Evolutionary conservation across 106 monocot species (phyloP), one percentile per base, ranked within the genome.

Genomic region (Cymbidium sinense): DNA sequence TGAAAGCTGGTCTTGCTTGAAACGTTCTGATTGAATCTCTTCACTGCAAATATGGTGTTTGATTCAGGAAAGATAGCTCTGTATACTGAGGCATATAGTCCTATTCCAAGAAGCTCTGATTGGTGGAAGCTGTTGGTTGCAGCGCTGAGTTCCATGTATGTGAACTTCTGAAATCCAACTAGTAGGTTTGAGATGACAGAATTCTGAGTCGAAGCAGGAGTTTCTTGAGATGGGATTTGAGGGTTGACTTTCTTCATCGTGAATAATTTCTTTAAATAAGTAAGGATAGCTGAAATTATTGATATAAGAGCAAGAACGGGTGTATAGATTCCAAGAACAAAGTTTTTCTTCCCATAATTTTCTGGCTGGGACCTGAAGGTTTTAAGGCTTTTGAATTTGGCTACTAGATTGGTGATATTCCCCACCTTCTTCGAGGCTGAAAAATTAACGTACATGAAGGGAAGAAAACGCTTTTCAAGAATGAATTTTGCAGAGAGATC

Each of bases 71-170:
- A 44, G 2, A 75, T 33, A 0, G 86, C 93, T 76, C 82, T 79
- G 83, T 90, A 95, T 4, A 95, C 93, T 10, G 83, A 86, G 10
- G 93, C 95, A 28, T 87, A 91, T 7, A 93, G 82, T 4, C 93
- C 95, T 1, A 78, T 82, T 2, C 95, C 93, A 4, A 95, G 34
- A 5, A 95, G 79, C 39, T 87, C 78, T 76, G 82, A 80, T 10
- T 36, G 21, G 74, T 91, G 77, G 79, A 95, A 95, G 2, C 83
- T 81, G 41, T 77, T 84, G 30, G 95, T 95, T 0, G 93, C 83
- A 0, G 80, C 23, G 50, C 76, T 87, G 15, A 95, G 78, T 70
- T 95, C 90, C 35, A 77, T 77, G 83, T 90, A 90, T 2, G 85
- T 83, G 86, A 95, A 93, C 78, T 83, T 78, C 65, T 90, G 81